Evolutionary conservation across 2,329 filamentous ascomycete genomes (phyloP).

Genomic region (Sarocladium strictum): DNA sequence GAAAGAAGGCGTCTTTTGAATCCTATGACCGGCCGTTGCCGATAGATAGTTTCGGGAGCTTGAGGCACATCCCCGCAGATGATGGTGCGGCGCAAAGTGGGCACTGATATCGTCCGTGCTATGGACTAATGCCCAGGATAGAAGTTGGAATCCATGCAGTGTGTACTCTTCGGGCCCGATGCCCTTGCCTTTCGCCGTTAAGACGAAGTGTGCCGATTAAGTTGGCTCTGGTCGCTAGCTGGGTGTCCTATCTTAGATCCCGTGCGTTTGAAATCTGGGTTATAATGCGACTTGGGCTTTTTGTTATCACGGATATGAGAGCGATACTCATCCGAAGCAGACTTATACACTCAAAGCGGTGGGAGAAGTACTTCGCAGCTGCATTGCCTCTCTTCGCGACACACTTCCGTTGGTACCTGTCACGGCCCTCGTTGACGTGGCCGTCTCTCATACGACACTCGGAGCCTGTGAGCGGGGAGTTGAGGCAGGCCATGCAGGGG

Average conservation of each 20-base stretch:
- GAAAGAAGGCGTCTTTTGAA: background rate
- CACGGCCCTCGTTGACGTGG: background rate
- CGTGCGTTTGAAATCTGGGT: no score
- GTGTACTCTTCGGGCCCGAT: background rate
- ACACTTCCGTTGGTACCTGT: background rate
- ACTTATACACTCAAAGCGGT: no score
- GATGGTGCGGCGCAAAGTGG: slow-evolving; percentile 5
- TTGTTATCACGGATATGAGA: no score
- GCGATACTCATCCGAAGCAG: no score
- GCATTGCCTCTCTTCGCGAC: background rate
- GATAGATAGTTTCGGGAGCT: slow-evolving; percentile 7
- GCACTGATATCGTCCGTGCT: background rate
- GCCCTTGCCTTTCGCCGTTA: no score
- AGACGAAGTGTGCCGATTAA: no score
- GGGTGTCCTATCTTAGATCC: no score
- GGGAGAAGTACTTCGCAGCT: no score
- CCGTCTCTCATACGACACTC: slow-evolving; percentile 1
- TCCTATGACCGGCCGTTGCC: background rate
- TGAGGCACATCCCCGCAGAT: background rate
- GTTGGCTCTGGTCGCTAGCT: no score
- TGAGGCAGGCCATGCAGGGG: background rate
- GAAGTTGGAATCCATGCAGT: background rate
- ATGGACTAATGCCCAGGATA: background rate
- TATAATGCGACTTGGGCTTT: no score
- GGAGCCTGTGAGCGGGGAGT: background rate